phyloP scores from a whole-genome alignment of 2,329 filamentous ascomycete genomes.

The Ampelomyces quisqualis region DNA sequence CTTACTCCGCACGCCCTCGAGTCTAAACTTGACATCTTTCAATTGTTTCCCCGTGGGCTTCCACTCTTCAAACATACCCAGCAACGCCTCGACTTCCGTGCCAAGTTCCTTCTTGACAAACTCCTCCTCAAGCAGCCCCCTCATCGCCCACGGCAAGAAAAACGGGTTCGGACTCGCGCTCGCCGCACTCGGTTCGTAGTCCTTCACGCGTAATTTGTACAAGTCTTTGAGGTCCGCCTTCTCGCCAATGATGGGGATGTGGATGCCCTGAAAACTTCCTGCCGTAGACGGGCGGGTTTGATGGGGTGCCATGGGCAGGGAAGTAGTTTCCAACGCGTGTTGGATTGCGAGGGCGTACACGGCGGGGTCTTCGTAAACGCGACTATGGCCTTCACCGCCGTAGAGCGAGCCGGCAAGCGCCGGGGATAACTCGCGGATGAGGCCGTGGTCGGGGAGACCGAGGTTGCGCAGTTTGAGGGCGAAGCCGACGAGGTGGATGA shows the following conservation, averaged over 20 bases:
- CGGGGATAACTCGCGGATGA: constrained; percentile 84
- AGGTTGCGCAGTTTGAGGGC: constrained; percentile 91
- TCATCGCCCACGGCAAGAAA: constrained; percentile 91
- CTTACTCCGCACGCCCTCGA: constrained; percentile 89
- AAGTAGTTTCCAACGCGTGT: constrained; percentile 52
- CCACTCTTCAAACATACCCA: constrained; percentile 93
- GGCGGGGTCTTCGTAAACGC: constrained; percentile 83
- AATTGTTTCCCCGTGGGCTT: constrained; percentile 84
- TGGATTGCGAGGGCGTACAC: constrained; percentile 68
- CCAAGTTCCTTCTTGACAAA: constrained; percentile 80
- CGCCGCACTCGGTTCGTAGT: constrained; percentile 32
- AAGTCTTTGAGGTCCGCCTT: constrained; percentile 28
- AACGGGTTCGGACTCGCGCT: constrained; percentile 70
- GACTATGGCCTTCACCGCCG: constrained; percentile 86
- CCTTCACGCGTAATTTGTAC: constrained; percentile 34
- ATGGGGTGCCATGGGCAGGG: constrained; percentile 30
- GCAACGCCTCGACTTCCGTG: constrained; percentile 72
- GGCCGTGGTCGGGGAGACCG: constrained; percentile 86
- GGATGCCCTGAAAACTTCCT: constrained; percentile 32
- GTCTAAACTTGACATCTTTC: constrained; percentile 91
- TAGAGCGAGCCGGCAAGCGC: constrained; percentile 91
- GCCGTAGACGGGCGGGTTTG: constrained; percentile 24
- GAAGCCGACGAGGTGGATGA: constrained; percentile 90
- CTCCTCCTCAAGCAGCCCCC: constrained; percentile 87
- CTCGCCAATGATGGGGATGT: constrained; percentile 34